Evolutionary conservation across 768 basidiomycete genomes (phyloP).

Genomic region (Leucogyrophana mollusca): DNA sequence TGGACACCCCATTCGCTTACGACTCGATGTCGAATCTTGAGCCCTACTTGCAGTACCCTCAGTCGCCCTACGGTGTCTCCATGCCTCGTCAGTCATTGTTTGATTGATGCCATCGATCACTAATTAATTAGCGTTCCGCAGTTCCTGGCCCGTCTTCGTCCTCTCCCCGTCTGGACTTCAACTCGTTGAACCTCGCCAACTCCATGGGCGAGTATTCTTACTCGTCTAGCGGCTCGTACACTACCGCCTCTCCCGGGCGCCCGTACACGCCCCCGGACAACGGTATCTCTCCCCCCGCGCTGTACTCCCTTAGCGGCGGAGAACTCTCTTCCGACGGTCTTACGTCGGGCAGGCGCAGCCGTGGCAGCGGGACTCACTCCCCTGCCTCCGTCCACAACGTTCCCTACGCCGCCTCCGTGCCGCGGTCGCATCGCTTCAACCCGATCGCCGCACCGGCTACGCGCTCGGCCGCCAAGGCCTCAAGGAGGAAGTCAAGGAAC

Average conservation of each 20-base stretch:
- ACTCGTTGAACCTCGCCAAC: slow-evolving; percentile 55
- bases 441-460: slow-evolving; percentile 56
- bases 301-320: slow-evolving; percentile 68
- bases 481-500: slow-evolving; percentile 46
- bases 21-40: slow-evolving; percentile 45
- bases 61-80: slow-evolving; percentile 58
- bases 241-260: slow-evolving; percentile 51
- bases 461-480: slow-evolving; percentile 53
- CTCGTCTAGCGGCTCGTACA: slow-evolving; percentile 53
- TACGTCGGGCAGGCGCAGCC: slow-evolving; percentile 63
- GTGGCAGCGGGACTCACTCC: slow-evolving; percentile 63
- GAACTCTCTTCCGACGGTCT: slow-evolving; percentile 75
- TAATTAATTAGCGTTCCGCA: slow-evolving; percentile 25
- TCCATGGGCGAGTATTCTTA: slow-evolving; percentile 60
- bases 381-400: slow-evolving; percentile 46
- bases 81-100: slow-evolving; percentile 55
- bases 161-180: slow-evolving; percentile 64
- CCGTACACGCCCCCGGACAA: slow-evolving; percentile 69
- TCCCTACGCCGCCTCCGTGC: slow-evolving; percentile 59
- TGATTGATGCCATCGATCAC: slow-evolving; percentile 1
- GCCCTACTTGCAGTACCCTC: slow-evolving; percentile 69
- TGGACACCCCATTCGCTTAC: slow-evolving; percentile 46
- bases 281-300: slow-evolving; percentile 69
- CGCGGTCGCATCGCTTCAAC: slow-evolving; percentile 78
- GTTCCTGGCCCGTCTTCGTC: slow-evolving; percentile 52